Base-by-base conservation (phyloP, 2,329 filamentous ascomycete genomes). In the Arthrobotrys musiformis region DNA sequence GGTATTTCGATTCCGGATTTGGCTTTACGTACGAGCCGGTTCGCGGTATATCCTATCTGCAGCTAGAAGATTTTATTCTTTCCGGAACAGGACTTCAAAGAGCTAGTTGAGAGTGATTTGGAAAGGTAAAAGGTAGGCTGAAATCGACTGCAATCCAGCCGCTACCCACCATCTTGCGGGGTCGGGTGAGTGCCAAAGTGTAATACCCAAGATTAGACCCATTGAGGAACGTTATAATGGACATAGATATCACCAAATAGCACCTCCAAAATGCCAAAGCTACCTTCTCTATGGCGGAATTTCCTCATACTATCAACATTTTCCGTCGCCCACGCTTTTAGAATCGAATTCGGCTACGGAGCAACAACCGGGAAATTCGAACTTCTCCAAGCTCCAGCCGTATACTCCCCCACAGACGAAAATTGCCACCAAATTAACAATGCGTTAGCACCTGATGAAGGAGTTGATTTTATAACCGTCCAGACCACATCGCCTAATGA, bases 261-360 rank as follows among this genome's bases (percentile, higher is more conserved):
- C 6, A 28, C 19, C 28, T 13, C 9, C 9, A 50, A 50, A 1
- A 50, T 50, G 46, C 19, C 22, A n/a, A 9, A 8, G 9, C 11
- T 26, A 5, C 2, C 22, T 11, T n/a, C n/a, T n/a, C n/a, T n/a
- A n/a, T 54, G 48, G 48, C 15, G n/a, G 17, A 5, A 9, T 24
- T 1, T 50, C 15, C 33, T 8, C n/a, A 15, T 24, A 26, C 28
- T 52, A 28, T 5, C 4, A 7, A 6, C 42, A 15, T 33, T 24
- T n/a, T 26, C 24, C 17, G 7, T 9, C 17, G 15, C 40, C 1
- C 15, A 28, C n/a, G 5, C 40, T 5, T 70, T 70, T 17, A 48
- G 19, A 46, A 70, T 62, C n/a, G 37, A 62, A 44, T 70, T 70
- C 15, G 60, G 50, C n/a, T 54, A 54, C 17, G 33, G 22, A 1